These are phyloP conservation scores for Hapsidospora chrysogenum DNA, from an alignment of 495 filamentous ascomycete species.

Conservation along the genomic window DNA sequence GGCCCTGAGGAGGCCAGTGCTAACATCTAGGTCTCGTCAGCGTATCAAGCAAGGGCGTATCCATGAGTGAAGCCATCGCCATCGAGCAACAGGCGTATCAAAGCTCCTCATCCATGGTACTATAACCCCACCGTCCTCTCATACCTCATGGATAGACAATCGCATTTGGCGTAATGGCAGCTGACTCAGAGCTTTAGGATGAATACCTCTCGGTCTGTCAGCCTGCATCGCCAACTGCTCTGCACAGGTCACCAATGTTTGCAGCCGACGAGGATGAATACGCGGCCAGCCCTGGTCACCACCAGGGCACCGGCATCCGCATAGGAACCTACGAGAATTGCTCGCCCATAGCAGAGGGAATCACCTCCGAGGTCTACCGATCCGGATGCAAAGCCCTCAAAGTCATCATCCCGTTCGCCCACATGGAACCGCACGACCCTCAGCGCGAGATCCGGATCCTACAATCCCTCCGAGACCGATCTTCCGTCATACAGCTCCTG, in stretches of 20 bases:
- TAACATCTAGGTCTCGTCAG: neutral
- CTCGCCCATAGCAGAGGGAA: constrained; percentile 51
- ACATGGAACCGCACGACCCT: constrained; percentile 66
- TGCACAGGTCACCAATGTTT: no score
- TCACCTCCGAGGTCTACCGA: constrained; percentile 69
- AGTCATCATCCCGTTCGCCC: constrained; percentile 56
- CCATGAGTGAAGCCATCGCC: constrained; percentile 12
- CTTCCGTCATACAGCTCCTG: constrained; percentile 42
- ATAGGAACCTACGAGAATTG: constrained; percentile 62
- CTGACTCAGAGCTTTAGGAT: constrained; percentile 15
- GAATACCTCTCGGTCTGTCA: constrained; percentile 22
- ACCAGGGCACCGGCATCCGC: no score
- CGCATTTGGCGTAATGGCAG: no score
- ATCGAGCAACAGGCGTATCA: constrained; percentile 28
- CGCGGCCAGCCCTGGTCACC: no score
- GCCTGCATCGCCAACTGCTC: neutral
- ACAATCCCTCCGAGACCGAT: constrained; percentile 18
- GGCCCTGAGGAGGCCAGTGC: neutral
- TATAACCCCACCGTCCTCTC: neutral
- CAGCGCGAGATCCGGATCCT: constrained; percentile 63
- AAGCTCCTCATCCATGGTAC: constrained; percentile 18
- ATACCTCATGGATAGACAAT: neutral
- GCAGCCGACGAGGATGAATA: no score
- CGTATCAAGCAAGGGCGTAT: neutral
- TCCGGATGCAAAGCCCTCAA: constrained; percentile 58